These are phyloP conservation scores for Mycena galopus DNA, from an alignment of 768 basidiomycete species.

Conservation along the genomic window DNA sequence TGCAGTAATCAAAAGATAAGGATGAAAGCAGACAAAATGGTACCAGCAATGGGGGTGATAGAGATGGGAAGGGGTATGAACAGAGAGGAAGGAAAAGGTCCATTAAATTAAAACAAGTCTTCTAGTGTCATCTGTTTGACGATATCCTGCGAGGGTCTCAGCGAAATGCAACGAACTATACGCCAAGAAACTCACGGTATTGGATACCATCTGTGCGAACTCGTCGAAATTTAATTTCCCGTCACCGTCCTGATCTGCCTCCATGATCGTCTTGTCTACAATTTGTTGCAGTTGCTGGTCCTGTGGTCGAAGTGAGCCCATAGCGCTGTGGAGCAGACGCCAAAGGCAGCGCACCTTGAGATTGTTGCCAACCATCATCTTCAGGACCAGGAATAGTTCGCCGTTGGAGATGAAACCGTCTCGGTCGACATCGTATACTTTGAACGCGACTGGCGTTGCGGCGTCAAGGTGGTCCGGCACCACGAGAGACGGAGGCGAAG, in stretches of 20 bases:
- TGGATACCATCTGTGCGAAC: conserved; percentile 96
- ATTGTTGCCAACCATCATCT: conserved; percentile 99
- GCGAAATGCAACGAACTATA: not conserved
- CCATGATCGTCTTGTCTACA: conserved; percentile 99
- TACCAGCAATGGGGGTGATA: conserved; percentile 22
- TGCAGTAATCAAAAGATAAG: conserved; percentile 27
- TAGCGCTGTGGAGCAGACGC: conserved; percentile 18
- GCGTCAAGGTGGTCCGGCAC: conserved; percentile 11
- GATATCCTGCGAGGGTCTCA: conserved; percentile 77
- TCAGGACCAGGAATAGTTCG: conserved; percentile 96
- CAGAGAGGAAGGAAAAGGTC: conserved; percentile 24
- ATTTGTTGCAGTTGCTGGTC: conserved; percentile 99
- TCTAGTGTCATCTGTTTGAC: conserved; percentile 99
- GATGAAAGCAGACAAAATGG: conserved; percentile 8
- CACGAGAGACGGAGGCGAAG: conserved; percentile 2
- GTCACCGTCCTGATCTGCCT: conserved; percentile 98
- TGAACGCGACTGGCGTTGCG: conserved; percentile 88
- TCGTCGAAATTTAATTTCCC: conserved; percentile 98
- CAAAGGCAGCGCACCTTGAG: conserved; percentile 75
- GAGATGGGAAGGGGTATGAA: conserved; percentile 32
- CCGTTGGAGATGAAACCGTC: conserved; percentile 99
- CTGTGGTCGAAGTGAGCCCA: conserved; percentile 53
- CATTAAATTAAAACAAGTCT: conserved; percentile 78
- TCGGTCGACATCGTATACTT: conserved; percentile 98
- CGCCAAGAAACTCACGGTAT: conserved; percentile 75